Evolutionary conservation across 2,329 filamentous ascomycete species (phyloP), one percentile per base, ranked within the genome.

Genomic region (Calonectria montana): DNA sequence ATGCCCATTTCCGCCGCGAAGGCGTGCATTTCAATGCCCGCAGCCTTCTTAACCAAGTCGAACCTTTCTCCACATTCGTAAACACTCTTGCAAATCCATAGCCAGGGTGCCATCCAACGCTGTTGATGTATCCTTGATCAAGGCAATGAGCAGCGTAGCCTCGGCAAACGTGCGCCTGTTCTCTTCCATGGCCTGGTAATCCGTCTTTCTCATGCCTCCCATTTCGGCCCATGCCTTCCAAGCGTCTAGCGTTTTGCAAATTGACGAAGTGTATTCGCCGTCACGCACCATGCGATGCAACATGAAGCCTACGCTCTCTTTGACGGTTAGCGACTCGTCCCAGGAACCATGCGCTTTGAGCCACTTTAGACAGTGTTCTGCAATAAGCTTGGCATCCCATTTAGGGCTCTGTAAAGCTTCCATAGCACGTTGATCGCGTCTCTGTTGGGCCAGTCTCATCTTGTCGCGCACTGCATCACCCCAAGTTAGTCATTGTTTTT

Each of bases 151-250:
- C 29, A 90, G 74, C 21, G 84, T 84, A 2, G 87, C 87, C 67
- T 86, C 82, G 1, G 87, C 86, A 80, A 90, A 89, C 6, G 75
- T 75, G n/a, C 81, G 76, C 74, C 80, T 81, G 15, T 84, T 80
- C 9, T 84, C 82, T 48, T 82, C 79, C 55, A 89, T 70, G 2
- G 80, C 74, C 16, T 82, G 80, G 48, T 86, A 82, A 68, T 90
- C 88, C 3, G 83, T 80, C 71, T 80, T 84, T 29, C 85, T 83
- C 86, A 91, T 88, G 9, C 89, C 88, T 9, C 88, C 88, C 67
- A 87, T 86, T 35, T 90, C 88, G 2, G 87, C 85, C 87, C 89
- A 91, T 1, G 83, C 81, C 78, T 86, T 88, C 89, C 89, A 91
- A 45, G 79, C 76, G 69, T 89, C 87, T 37, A 91, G 76, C 79